These are phyloP conservation scores for Phragmites australis DNA, from an alignment of 176 grass and related monocot genomes.

Conservation along the genomic window DNA sequence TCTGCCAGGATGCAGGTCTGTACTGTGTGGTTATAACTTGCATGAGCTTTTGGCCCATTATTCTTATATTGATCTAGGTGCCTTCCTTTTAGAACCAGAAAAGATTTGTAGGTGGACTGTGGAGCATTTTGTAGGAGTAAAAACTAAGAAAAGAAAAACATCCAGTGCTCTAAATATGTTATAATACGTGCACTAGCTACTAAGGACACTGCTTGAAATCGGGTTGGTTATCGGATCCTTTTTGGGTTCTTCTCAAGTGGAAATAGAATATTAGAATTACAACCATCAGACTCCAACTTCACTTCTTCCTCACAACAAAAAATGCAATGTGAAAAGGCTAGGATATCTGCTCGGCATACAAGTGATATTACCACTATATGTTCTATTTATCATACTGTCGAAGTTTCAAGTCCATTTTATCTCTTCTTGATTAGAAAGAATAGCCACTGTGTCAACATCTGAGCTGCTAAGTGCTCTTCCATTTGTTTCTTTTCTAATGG, in stretches of 20 bases:
- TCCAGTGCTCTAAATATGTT: background rate
- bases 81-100: background rate
- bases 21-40: background rate
- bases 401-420: no score
- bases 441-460: background rate
- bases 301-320: background rate
- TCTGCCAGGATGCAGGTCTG: constrained; percentile 58
- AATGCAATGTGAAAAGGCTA: background rate
- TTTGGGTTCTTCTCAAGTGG: background rate
- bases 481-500: background rate
- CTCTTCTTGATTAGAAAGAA: background rate
- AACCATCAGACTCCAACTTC: background rate
- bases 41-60: background rate
- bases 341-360: background rate
- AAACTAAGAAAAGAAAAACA: no score
- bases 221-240: background rate
- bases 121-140: background rate
- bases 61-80: background rate
- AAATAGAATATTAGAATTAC: background rate
- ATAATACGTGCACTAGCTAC: background rate
- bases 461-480: background rate
- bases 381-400: background rate
- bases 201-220: background rate
- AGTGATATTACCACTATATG: background rate
- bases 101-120: background rate